A percentile compares a stretch with the other conserved stretches of the same genome.
Conservation (phyloP, 352 stramenopile genomes). For the Blastocystis sp. region DNA sequence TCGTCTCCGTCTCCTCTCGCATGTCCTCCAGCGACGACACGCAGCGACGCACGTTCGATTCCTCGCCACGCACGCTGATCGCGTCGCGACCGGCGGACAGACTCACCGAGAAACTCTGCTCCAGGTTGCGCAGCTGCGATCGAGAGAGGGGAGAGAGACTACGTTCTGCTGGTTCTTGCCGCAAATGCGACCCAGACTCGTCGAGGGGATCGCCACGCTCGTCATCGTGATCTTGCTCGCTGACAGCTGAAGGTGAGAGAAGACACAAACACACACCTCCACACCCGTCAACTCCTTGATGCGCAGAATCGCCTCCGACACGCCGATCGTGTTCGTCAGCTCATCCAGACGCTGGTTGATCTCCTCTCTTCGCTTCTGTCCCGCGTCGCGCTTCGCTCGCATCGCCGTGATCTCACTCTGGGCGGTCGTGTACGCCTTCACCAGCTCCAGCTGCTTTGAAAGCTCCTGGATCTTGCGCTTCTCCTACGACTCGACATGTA, state of each 20-base stretch:
- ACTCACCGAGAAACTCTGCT: neutral
- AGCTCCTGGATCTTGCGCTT: too few relatives aligned
- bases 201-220: neutral
- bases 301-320: neutral
- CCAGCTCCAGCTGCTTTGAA: too few relatives aligned
- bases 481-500: too few relatives aligned
- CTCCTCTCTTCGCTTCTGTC: neutral
- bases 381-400: too few relatives aligned
- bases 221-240: neutral
- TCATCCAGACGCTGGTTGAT: neutral
- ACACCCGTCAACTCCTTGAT: neutral
- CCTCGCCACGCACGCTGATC: neutral
- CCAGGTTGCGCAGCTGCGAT: neutral
- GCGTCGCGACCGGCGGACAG: neutral
- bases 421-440: too few relatives aligned
- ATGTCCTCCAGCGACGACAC: neutral
- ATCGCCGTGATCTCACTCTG: too few relatives aligned
- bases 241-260: too few relatives aligned
- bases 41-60: neutral
- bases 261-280: neutral
- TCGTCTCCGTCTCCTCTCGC: neutral
- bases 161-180: neutral
- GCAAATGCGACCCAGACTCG: neutral
- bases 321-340: neutral
- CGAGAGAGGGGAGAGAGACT: neutral